Evolutionary conservation across 768 basidiomycete genomes (phyloP).

Genomic region (Artomyces pyxidatus): DNA sequence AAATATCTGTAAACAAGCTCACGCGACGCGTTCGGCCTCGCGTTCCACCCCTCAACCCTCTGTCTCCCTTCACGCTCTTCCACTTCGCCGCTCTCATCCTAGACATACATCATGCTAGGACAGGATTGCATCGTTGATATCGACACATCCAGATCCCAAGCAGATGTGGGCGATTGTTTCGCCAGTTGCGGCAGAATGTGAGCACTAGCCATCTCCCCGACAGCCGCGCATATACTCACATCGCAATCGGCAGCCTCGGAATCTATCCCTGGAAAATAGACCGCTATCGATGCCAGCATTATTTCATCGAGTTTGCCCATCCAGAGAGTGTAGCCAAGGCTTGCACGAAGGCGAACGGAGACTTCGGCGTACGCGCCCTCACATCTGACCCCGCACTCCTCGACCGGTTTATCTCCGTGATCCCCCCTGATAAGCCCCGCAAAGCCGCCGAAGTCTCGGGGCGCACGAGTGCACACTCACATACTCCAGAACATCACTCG

Average conservation of each 20-base stretch:
- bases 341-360: neutral
- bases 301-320: neutral
- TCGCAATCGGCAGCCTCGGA: neutral
- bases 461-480: no score
- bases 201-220: neutral
- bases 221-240: neutral
- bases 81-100: neutral
- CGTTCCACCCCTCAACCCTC: no score
- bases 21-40: no score
- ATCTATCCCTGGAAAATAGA: neutral
- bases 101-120: neutral
- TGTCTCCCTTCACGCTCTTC: neutral
- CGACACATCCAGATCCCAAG: neutral
- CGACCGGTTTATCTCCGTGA: neutral
- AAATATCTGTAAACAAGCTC: no score
- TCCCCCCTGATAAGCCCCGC: neutral
- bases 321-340: neutral
- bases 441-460: no score
- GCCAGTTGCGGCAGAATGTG: neutral
- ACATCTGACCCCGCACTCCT: neutral
- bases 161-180: neutral
- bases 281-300: neutral
- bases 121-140: neutral
- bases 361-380: neutral
- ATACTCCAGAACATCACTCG: no score